Evolutionary conservation across 176 grass and related monocot genomes (phyloP).

Genomic region (Eremochloa ophiuroides): DNA sequence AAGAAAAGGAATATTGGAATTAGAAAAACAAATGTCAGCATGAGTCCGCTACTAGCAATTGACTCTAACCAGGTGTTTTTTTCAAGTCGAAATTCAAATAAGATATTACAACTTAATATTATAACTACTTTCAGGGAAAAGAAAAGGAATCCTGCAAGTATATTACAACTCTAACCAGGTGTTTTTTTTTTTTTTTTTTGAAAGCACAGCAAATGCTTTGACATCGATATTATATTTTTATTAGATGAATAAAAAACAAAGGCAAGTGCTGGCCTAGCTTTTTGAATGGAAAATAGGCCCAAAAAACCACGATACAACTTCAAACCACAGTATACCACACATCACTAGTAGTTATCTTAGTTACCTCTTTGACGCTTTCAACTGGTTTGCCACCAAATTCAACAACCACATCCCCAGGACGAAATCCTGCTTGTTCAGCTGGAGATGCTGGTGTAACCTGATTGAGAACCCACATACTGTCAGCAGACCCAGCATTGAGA

Average conservation of each 20-base stretch:
- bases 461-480: constrained; percentile 28
- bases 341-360: neutral
- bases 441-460: constrained; percentile 85
- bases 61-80: neutral
- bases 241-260: no score
- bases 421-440: constrained; percentile 70
- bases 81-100: neutral
- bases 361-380: constrained; percentile 72
- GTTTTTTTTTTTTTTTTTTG: no score
- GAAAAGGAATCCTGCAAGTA: neutral
- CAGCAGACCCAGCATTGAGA: neutral
- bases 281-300: neutral
- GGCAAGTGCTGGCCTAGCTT: no score
- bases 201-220: no score
- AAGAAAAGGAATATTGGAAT: neutral
- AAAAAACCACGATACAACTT: neutral
- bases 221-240: no score
- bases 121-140: neutral
- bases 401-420: constrained; percentile 61
- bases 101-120: neutral
- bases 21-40: neutral
- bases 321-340: neutral
- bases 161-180: no score
- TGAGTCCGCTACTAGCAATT: neutral
- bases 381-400: constrained; percentile 71